These are phyloP conservation scores for Daldinia concentrica DNA, from an alignment of 495 filamentous ascomycete species.

Conservation along the genomic window DNA sequence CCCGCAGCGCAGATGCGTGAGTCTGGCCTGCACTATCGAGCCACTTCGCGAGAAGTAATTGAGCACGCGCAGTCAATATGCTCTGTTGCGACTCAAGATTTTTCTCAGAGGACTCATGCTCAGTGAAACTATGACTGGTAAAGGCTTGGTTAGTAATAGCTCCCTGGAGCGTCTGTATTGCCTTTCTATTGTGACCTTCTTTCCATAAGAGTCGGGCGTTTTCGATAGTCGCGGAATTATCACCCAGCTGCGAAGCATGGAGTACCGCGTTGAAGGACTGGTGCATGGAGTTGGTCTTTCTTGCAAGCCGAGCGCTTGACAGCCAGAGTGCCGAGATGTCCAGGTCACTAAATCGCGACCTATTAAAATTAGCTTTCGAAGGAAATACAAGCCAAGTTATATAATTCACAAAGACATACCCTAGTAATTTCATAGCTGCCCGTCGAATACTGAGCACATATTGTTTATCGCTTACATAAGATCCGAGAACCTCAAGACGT, in stretches of 20 bases:
- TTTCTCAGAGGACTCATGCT: constrained; percentile 57
- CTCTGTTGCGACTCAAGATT: constrained; percentile 60
- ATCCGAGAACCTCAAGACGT: constrained; percentile 83
- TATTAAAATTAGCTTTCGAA: constrained; percentile 50
- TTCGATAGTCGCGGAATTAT: constrained; percentile 87
- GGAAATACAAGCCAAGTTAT: neutral
- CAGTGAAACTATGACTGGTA: constrained; percentile 48
- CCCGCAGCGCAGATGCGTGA: constrained; percentile 76
- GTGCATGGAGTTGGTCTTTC: constrained; percentile 81
- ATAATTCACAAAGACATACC: constrained; percentile 54
- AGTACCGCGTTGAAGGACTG: constrained; percentile 93
- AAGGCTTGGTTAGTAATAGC: constrained; percentile 83
- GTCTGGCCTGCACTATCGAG: constrained; percentile 92
- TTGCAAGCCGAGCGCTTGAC: constrained; percentile 81
- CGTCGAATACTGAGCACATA: constrained; percentile 89
- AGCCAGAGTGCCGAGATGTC: constrained; percentile 89
- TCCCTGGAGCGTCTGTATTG: constrained; percentile 86
- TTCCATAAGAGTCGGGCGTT: constrained; percentile 94
- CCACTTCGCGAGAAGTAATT: constrained; percentile 95
- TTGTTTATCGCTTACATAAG: constrained; percentile 90
- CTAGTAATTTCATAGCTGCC: constrained; percentile 80
- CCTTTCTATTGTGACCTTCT: constrained; percentile 92
- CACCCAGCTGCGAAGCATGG: constrained; percentile 84
- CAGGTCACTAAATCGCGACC: constrained; percentile 62
- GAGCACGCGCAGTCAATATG: constrained; percentile 69